Evolutionary conservation across 345 rosid genomes (phyloP).

Genomic region (Pugionium dolabratum): DNA sequence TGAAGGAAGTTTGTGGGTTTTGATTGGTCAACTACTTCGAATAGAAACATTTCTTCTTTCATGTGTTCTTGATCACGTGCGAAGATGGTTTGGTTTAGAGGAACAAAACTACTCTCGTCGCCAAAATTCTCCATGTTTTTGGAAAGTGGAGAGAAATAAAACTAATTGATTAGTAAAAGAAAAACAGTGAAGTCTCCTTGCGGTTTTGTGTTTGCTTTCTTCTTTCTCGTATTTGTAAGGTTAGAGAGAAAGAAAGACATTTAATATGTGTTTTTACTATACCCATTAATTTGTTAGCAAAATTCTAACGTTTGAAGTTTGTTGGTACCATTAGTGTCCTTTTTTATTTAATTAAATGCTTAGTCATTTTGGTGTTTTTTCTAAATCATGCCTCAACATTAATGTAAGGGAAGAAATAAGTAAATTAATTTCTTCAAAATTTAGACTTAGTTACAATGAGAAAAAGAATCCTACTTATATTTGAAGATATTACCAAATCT

Average conservation of each 20-base stretch:
- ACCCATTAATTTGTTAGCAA: constrained; percentile 24
- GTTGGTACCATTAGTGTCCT: constrained; percentile 35
- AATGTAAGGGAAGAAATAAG: background rate
- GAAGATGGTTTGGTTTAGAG: constrained; percentile 38
- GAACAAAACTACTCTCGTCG: constrained; percentile 18
- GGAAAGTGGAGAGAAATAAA: constrained; percentile 22
- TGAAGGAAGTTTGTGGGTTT: constrained; percentile 48
- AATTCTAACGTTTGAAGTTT: constrained; percentile 35
- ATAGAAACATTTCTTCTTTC: constrained; percentile 47
- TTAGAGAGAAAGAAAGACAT: constrained; percentile 25
- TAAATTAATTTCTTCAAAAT: background rate
- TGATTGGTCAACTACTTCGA: constrained; percentile 40
- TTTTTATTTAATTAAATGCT: background rate
- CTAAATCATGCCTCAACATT: background rate
- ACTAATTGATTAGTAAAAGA: constrained; percentile 26
- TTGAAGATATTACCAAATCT: constrained; percentile 1
- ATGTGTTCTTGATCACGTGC: constrained; percentile 36
- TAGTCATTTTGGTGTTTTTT: background rate
- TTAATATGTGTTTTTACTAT: constrained; percentile 28
- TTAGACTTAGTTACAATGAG: background rate
- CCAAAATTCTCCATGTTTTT: constrained; percentile 36
- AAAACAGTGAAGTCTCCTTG: constrained; percentile 7
- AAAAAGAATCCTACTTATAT: background rate
- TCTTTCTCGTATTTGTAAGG: constrained; percentile 38
- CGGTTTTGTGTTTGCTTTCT: constrained; percentile 31